phyloP scores from a whole-genome alignment of 2,329 filamentous ascomycete species.

The Pseudogymnoascus sp. region DNA sequence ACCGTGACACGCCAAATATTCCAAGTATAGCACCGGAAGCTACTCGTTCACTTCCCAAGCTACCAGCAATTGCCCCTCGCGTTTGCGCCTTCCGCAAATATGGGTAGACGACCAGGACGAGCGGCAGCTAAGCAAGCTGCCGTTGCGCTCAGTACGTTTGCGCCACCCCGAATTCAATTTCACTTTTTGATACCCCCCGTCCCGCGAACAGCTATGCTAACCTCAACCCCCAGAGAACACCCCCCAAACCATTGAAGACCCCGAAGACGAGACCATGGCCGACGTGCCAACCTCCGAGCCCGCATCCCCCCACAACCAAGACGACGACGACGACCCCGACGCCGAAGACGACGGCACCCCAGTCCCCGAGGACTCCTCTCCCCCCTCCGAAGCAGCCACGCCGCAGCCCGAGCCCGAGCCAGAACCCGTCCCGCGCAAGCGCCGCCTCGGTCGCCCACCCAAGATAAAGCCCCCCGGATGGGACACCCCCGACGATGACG shows the following conservation, averaged over 20 bases:
- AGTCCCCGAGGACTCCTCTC: constrained; percentile 40
- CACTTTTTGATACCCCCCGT: constrained; percentile 13
- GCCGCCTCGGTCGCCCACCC: constrained; percentile 72
- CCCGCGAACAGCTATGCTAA: constrained; percentile 5
- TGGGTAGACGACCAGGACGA: constrained; percentile 44
- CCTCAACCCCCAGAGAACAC: constrained; percentile 36
- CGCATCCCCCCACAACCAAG: constrained; percentile 24
- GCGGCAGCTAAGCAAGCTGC: constrained; percentile 46
- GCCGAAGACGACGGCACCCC: constrained; percentile 36
- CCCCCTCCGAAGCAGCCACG: constrained; percentile 31
- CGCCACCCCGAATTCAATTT: constrained; percentile 7
- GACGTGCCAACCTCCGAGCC: constrained; percentile 30
- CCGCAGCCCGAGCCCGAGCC: constrained; percentile 36
- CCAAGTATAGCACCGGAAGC: constrained; percentile 12
- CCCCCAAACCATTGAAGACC: constrained; percentile 35
- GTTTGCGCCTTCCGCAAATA: constrained; percentile 15
- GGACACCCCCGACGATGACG: constrained; percentile 49
- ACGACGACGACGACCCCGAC: constrained; percentile 41
- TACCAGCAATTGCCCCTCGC: constrained; percentile 3
- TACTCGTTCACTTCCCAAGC: constrained; percentile 1
- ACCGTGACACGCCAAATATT: constrained; percentile 8
- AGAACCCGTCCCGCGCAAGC: constrained; percentile 57
- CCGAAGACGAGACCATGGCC: constrained; percentile 39
- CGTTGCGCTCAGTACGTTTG: constrained; percentile 42
- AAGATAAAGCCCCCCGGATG: constrained; percentile 78